Base-by-base conservation (phyloP, 2,329 filamentous ascomycete genomes). In the Pyrenochaeta sp. region DNA sequence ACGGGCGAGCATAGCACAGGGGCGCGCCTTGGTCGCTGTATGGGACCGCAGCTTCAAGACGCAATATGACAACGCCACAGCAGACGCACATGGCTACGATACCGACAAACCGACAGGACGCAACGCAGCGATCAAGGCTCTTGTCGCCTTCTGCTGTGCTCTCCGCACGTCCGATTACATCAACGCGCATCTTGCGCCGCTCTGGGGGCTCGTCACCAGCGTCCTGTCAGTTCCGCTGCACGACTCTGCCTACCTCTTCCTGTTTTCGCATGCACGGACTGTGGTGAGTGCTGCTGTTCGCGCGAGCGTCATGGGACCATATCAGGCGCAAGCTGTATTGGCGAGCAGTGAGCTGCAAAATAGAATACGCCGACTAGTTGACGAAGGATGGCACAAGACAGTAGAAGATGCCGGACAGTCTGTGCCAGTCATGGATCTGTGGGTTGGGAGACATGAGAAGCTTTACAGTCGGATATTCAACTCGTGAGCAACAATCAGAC, bases 401-500 rank as follows among this genome's bases (percentile, higher is more conserved):
- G 80, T 89, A 0, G 88, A 90, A 56, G 85, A 89, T 61, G 91
- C 91, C 3, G 90, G 89, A 5, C 90, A 94, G 80, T 88, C 82
- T 54, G 88, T 92, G 61, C 91, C 91, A 1, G 85, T 88, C 1
- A 88, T 94, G 85, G 91, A 95, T 79, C 75, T 95, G 32, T 95
- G 91, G 91, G 84, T 93, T 71, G 91, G 91, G 3, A 84, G 91
- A 72, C 91, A 95, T 76, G 91, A 95, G 82, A 81, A 92, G 73
- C 76, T 95, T 63, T 95, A 95, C 76, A 93, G 91, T 57, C 86
- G 91, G 67, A 94, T 95, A 53, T 95, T 95, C 73, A 95, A 95
- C 78, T 93, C 91, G 68, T 94, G 71, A 68, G 22, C 36, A 39
- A 10, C 36, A 8, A 39, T 12, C 12, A 13, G 5, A 15, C 34